Percentiles rank a stretch among this genome's conserved stretches.
Conservation (phyloP, 1,284 basidiomycete genomes). For the Ustilago hordei region DNA sequence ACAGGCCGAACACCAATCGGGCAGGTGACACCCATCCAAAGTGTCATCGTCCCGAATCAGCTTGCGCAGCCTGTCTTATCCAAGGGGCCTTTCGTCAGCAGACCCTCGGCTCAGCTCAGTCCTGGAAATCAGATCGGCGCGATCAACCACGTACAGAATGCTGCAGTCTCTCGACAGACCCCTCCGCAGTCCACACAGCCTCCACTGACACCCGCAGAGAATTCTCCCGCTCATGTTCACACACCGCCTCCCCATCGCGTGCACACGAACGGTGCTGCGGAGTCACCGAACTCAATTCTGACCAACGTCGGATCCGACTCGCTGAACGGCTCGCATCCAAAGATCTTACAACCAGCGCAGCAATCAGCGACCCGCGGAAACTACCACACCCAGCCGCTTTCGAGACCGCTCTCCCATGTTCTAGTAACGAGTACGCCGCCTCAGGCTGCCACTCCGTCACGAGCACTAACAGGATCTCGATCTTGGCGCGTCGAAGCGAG, state of each 20-base stretch:
- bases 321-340: neutral
- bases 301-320: neutral
- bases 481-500: neutral
- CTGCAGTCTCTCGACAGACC: neutral
- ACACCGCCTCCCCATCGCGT: neutral
- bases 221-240: neutral
- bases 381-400: neutral
- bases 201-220: neutral
- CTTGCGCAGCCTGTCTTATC: neutral
- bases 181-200: neutral
- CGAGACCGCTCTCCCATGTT: slow-evolving; percentile 1
- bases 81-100: too few relatives aligned
- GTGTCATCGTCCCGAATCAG: neutral
- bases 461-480: neutral
- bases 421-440: neutral
- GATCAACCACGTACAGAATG: neutral
- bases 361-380: neutral
- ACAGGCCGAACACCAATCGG: neutral
- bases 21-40: neutral
- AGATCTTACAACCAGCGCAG: neutral
- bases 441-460: neutral
- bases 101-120: neutral
- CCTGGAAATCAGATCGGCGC: neutral
- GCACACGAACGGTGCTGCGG: neutral
- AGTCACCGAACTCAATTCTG: neutral